These are phyloP conservation scores for Botrytis galanthina DNA, from an alignment of 2,329 filamentous ascomycete species.

Conservation along the genomic window DNA sequence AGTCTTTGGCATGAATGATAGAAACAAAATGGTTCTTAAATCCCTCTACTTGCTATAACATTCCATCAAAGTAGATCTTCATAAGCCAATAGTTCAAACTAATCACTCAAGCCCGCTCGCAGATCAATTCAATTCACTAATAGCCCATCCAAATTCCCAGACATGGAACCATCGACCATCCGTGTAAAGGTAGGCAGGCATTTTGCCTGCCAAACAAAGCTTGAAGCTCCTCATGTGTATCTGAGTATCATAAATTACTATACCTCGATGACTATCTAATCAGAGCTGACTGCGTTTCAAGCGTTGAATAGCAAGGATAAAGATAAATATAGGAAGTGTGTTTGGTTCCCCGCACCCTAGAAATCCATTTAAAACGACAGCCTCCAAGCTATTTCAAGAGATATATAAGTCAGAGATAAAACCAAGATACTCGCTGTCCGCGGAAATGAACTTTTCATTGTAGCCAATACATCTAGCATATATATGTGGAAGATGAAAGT, in stretches of 20 bases:
- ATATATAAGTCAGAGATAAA: background rate
- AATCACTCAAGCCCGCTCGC: background rate
- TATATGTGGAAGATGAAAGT: background rate
- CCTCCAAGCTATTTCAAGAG: background rate
- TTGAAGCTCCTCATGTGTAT: no score
- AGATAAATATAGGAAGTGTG: background rate
- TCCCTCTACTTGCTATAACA: background rate
- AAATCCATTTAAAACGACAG: background rate
- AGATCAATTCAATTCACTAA: background rate
- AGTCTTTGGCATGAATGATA: background rate
- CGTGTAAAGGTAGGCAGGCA: accelerated
- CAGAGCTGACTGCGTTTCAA: no score
- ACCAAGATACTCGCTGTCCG: no score
- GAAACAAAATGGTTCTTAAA: background rate
- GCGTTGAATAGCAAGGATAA: no score
- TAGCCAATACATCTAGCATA: background rate
- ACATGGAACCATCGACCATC: background rate
- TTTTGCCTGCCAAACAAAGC: background rate
- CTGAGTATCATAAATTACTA: background rate
- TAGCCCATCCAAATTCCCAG: background rate
- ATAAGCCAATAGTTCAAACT: background rate
- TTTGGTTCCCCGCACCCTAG: no score
- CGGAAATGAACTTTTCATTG: accelerated
- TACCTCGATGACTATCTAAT: background rate
- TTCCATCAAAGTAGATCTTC: background rate